Evolutionary conservation across 176 grass and related monocot genomes (phyloP).

Genomic region (Zizania latifolia): DNA sequence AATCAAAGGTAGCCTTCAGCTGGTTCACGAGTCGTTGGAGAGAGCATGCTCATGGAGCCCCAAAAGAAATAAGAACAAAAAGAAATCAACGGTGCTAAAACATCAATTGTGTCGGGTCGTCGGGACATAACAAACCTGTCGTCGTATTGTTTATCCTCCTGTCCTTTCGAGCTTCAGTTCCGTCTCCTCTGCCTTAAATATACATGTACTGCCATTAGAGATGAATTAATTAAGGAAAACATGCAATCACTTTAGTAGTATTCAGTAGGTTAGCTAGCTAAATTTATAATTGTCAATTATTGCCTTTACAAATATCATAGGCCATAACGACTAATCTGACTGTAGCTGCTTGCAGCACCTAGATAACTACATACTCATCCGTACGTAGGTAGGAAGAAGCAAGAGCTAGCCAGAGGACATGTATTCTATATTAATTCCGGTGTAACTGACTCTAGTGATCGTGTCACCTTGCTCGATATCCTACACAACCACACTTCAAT

Average conservation of each 20-base stretch:
- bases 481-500: too few relatives aligned
- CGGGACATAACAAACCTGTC: neutral
- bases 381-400: too few relatives aligned
- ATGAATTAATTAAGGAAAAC: neutral
- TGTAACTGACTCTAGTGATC: too few relatives aligned
- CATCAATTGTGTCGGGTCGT: neutral
- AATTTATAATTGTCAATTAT: neutral
- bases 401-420: too few relatives aligned
- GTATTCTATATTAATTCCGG: too few relatives aligned
- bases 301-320: neutral
- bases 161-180: constrained; percentile 12
- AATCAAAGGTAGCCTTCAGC: neutral
- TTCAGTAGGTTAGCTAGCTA: neutral
- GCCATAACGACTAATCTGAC: neutral
- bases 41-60: neutral
- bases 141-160: too few relatives aligned
- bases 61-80: neutral
- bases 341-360: too few relatives aligned
- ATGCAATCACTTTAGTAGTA: neutral
- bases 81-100: neutral
- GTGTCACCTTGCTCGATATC: too few relatives aligned
- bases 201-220: neutral
- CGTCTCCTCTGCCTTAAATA: neutral
- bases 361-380: too few relatives aligned
- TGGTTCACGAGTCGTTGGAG: constrained; percentile 11